Evolutionary conservation across 495 filamentous ascomycete species (phyloP).

Genomic region (Neurospora sp.): DNA sequence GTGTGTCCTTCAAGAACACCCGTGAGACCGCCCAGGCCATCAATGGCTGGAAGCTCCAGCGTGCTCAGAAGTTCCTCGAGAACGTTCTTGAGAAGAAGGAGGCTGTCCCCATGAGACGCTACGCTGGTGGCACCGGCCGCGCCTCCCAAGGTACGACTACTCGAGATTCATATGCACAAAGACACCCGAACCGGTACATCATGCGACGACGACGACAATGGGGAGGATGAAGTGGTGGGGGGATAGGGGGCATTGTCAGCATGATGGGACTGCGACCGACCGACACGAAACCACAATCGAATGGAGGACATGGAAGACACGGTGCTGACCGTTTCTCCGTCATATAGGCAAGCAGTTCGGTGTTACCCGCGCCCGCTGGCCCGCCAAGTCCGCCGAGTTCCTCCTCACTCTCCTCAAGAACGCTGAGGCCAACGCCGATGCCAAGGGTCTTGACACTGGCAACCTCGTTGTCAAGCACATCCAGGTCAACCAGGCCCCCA

Average conservation of each 20-base stretch:
- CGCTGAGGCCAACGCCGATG: conserved; percentile 97
- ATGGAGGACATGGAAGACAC: neutral
- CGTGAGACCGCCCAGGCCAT: conserved; percentile 98
- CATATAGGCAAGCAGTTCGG: conserved; percentile 90
- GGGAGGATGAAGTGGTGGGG: neutral
- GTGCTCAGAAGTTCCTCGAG: conserved; percentile 88
- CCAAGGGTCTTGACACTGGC: conserved; percentile 95
- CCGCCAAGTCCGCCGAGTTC: conserved; percentile 97
- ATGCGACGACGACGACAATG: neutral
- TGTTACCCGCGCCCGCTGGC: conserved; percentile 95
- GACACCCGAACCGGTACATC: neutral
- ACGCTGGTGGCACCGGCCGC: conserved; percentile 86
- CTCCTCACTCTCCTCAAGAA: conserved; percentile 96
- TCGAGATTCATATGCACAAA: conserved; percentile 1
- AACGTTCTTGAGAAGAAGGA: conserved; percentile 93
- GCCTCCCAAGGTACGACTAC: conserved; percentile 82
- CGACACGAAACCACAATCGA: neutral
- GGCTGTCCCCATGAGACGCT: conserved; percentile 94
- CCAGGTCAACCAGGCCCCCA: conserved; percentile 99
- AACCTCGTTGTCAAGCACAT: conserved; percentile 98
- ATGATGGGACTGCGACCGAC: neutral
- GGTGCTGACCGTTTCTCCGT: conserved; percentile 19
- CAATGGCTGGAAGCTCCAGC: conserved; percentile 97
- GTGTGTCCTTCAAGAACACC: conserved; percentile 99
- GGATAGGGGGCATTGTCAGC: neutral